phyloP scores from a whole-genome alignment of 768 basidiomycete species.

The Tulasnella sp. region DNA sequence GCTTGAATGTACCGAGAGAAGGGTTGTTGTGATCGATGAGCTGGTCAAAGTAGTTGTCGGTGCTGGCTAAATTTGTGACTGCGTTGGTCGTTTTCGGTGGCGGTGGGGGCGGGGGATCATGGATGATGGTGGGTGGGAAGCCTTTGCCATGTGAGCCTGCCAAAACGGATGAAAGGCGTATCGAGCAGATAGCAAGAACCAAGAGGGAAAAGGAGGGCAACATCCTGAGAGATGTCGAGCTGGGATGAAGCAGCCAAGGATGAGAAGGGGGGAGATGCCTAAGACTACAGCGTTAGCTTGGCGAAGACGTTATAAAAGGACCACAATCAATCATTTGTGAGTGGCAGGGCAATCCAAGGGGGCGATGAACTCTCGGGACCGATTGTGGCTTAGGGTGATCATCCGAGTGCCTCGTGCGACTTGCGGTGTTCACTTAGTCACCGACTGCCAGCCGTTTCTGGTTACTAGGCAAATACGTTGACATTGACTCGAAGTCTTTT shows the following conservation, averaged over 20 bases:
- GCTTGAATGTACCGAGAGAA: constrained; percentile 22
- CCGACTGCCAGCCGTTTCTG: too few species aligned
- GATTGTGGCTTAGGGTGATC: not conserved
- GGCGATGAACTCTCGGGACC: not conserved
- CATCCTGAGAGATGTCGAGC: not conserved
- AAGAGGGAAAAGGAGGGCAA: not conserved
- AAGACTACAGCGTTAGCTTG: not conserved
- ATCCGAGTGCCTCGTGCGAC: too few species aligned
- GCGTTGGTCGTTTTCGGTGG: not conserved
- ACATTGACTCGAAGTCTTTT: too few species aligned
- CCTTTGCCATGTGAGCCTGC: not conserved
- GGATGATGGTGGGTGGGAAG: not conserved
- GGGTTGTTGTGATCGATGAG: constrained; percentile 22
- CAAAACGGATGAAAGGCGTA: not conserved
- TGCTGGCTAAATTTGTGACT: not conserved
- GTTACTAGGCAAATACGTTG: too few species aligned
- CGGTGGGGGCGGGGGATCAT: not conserved
- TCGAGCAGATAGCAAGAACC: not conserved
- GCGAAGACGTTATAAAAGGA: not conserved
- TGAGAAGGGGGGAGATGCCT: not conserved
- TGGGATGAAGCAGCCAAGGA: not conserved
- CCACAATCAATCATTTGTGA: not conserved
- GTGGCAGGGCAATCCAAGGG: not conserved
- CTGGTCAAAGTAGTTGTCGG: constrained; percentile 18
- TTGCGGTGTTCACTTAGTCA: too few species aligned